phyloP scores from a whole-genome alignment of 352 stramenopile genomes.

The Globisporangium ultimum region DNA sequence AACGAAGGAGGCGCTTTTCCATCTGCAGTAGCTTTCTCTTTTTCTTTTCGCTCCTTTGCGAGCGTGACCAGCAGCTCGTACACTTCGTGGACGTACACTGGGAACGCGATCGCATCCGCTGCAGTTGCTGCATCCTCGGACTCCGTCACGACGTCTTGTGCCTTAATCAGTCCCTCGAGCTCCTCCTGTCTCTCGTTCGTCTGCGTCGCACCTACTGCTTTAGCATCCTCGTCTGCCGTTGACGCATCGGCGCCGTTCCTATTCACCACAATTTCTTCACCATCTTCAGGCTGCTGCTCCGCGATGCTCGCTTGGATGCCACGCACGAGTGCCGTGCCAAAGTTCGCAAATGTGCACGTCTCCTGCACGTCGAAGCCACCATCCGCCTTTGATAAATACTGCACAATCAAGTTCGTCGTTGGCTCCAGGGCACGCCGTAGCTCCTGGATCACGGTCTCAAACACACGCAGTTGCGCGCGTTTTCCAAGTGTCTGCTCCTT shows the following conservation, averaged over 20 bases:
- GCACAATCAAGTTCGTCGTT: constrained; percentile 19
- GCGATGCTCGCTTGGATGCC: constrained; percentile 34
- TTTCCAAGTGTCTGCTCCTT: constrained; percentile 30
- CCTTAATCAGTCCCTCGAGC: constrained; percentile 9
- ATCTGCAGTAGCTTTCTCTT: constrained; percentile 8
- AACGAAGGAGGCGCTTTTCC: constrained; percentile 12
- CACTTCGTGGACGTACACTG: constrained; percentile 32
- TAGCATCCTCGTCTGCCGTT: neutral
- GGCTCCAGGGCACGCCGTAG: constrained; percentile 34
- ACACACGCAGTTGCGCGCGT: constrained; percentile 39
- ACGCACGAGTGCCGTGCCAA: constrained; percentile 26
- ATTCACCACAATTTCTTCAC: constrained; percentile 30
- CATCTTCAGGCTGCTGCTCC: constrained; percentile 55
- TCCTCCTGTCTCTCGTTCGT: constrained; percentile 25
- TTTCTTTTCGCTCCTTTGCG: constrained; percentile 33
- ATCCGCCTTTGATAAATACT: constrained; percentile 22
- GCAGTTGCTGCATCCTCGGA: neutral
- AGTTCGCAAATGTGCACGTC: constrained; percentile 35
- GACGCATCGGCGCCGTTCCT: no score
- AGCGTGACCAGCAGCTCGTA: constrained; percentile 39
- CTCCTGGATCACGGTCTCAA: constrained; percentile 47
- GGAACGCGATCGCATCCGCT: constrained; percentile 19
- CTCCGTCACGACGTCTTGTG: neutral
- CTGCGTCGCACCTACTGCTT: constrained; percentile 6
- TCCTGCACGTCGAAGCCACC: constrained; percentile 24